phyloP scores from a whole-genome alignment of 2,329 filamentous ascomycete genomes.

The Phyllachora maydis region DNA sequence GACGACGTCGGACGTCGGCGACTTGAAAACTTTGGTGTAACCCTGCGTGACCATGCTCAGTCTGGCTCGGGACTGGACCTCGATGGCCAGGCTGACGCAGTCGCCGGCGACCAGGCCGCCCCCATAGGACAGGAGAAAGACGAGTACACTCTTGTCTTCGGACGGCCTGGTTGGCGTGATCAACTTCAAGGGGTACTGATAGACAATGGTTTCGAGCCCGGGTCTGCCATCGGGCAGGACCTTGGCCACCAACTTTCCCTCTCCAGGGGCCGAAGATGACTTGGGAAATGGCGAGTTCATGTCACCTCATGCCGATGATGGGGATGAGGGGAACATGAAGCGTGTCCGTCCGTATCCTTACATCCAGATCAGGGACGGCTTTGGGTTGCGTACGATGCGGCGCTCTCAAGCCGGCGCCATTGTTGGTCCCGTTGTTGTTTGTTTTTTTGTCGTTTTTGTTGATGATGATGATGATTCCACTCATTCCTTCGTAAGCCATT shows the following conservation, averaged over 20 bases:
- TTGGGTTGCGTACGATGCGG: too few relatives aligned
- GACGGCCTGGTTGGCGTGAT: constrained; percentile 56
- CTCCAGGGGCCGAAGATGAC: constrained; percentile 53
- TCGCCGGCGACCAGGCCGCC: constrained; percentile 85
- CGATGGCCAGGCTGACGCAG: constrained; percentile 50
- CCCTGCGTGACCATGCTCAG: constrained; percentile 53
- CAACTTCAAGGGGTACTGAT: constrained; percentile 89
- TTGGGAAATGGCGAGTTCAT: constrained; percentile 57
- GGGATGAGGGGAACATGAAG: not conserved
- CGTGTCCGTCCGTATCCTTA: too few relatives aligned
- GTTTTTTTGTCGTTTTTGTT: too few relatives aligned
- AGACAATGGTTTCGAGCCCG: constrained; percentile 54
- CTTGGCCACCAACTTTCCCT: constrained; percentile 56
- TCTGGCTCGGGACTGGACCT: constrained; percentile 40
- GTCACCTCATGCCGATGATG: constrained; percentile 4
- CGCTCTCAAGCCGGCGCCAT: not conserved
- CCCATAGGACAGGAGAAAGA: constrained; percentile 87
- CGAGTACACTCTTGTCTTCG: constrained; percentile 46
- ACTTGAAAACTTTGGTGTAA: constrained; percentile 92
- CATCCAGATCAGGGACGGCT: too few relatives aligned
- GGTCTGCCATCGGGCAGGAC: constrained; percentile 52
- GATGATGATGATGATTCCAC: too few relatives aligned
- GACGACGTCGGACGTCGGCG: constrained; percentile 29
- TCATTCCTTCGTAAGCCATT: too few relatives aligned
- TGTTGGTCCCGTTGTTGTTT: not conserved